A percentile compares a stretch with the other conserved stretches of the same genome.
Evolutionary conservation across 805 yeast genomes (phyloP).

Genomic region (Metschnikowia proteae): DNA sequence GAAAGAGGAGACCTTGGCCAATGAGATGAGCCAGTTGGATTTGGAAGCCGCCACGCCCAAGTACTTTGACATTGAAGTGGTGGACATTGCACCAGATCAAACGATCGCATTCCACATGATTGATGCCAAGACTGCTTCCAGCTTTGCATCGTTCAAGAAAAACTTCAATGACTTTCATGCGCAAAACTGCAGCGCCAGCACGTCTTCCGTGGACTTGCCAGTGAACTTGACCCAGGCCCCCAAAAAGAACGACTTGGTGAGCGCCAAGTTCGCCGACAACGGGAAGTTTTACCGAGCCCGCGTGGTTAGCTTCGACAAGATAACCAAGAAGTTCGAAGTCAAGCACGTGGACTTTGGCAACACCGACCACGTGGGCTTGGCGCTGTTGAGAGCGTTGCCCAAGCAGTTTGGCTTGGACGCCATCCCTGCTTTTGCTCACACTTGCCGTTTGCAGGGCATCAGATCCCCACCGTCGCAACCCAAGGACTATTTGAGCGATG

Average conservation of each 20-base stretch:
- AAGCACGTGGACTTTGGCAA: slow-evolving; percentile 63
- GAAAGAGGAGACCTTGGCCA: slow-evolving; percentile 25
- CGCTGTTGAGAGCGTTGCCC: slow-evolving; percentile 52
- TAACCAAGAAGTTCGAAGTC: slow-evolving; percentile 43
- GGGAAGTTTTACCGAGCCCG: slow-evolving; percentile 58
- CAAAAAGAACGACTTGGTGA: slow-evolving; percentile 56
- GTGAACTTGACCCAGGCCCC: slow-evolving; percentile 38
- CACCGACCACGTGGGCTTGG: slow-evolving; percentile 40
- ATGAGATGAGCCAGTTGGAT: slow-evolving; percentile 19
- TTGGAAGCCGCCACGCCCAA: slow-evolving; percentile 34
- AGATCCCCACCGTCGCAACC: slow-evolving; percentile 55
- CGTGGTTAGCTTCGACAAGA: slow-evolving; percentile 45
- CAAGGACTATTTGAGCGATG: slow-evolving; percentile 52
- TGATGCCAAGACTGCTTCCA: slow-evolving; percentile 34
- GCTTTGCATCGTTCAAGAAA: slow-evolving; percentile 43
- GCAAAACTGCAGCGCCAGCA: slow-evolving; percentile 35
- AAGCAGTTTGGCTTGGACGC: slow-evolving; percentile 38
- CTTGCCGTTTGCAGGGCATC: slow-evolving; percentile 50
- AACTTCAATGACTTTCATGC: slow-evolving; percentile 44
- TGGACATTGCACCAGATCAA: slow-evolving; percentile 38
- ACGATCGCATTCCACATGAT: slow-evolving; percentile 44
- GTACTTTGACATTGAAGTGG: slow-evolving; percentile 51
- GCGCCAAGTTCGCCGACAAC: slow-evolving; percentile 50
- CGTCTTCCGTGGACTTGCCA: slow-evolving; percentile 36
- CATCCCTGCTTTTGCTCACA: slow-evolving; percentile 52